These are phyloP conservation scores for Peniophora sp. DNA, from an alignment of 1,284 basidiomycete species.

Conservation along the genomic window DNA sequence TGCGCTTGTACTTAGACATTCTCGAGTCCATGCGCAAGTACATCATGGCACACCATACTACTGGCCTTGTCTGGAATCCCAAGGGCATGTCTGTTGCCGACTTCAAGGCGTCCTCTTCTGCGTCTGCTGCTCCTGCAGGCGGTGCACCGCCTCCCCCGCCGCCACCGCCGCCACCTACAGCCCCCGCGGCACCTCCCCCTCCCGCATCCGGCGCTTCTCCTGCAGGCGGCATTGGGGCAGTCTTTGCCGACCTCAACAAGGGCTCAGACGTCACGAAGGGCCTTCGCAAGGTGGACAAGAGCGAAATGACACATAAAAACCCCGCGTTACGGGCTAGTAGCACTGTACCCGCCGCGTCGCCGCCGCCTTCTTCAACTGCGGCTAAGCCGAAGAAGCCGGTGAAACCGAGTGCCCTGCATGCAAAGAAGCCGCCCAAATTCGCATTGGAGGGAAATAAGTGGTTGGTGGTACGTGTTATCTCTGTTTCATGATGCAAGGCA, in stretches of 20 bases:
- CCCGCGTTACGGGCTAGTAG: constrained; percentile 70
- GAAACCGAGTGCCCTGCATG: constrained; percentile 73
- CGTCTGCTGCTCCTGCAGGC: constrained; percentile 15
- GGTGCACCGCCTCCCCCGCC: constrained; percentile 28
- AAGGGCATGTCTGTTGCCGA: constrained; percentile 62
- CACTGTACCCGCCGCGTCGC: constrained; percentile 42
- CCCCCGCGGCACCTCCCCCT: constrained; percentile 38
- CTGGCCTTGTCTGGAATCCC: constrained; percentile 87
- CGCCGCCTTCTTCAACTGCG: constrained; percentile 15
- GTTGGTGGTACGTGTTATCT: constrained; percentile 62
- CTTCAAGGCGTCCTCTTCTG: constrained; percentile 33
- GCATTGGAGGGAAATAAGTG: constrained; percentile 92
- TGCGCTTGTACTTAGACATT: constrained; percentile 61
- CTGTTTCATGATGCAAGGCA: background rate
- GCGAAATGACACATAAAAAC: constrained; percentile 99
- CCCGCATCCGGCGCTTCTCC: constrained; percentile 31
- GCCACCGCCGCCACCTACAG: constrained; percentile 50
- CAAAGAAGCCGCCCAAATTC: constrained; percentile 92
- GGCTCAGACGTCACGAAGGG: constrained; percentile 88
- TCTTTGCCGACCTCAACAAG: constrained; percentile 91
- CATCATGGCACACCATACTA: constrained; percentile 81
- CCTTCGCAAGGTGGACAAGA: constrained; percentile 90
- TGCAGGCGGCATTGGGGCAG: constrained; percentile 63
- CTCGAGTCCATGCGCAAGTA: constrained; percentile 81
- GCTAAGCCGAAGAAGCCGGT: constrained; percentile 71